phyloP scores from a whole-genome alignment of 345 rosid species.

The Lenwebbia sp. region DNA sequence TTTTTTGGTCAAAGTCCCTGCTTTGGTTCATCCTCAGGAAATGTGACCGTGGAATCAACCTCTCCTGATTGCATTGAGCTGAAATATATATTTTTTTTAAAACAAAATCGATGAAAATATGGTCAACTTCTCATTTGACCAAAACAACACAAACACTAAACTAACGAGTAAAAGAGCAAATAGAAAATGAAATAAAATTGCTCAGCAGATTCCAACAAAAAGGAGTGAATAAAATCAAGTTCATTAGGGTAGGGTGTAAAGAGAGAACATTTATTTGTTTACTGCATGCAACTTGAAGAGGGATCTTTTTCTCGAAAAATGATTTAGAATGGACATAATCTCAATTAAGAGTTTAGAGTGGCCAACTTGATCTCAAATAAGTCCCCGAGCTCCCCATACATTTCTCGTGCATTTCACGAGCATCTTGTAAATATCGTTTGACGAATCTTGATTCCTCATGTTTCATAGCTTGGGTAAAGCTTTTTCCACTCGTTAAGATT shows the following conservation, averaged over 20 bases:
- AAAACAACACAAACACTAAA: not conserved
- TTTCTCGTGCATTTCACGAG: not conserved
- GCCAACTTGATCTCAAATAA: not conserved
- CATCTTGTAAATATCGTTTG: too few species aligned
- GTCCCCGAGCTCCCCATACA: not conserved
- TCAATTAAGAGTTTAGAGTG: not conserved
- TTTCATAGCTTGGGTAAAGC: too few species aligned
- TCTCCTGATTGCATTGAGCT: slow-evolving; percentile 24
- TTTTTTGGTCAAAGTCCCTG: not conserved
- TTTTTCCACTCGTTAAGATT: too few species aligned
- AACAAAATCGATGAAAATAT: not conserved
- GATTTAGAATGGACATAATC: too few species aligned
- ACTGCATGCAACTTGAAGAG: not conserved
- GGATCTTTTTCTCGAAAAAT: too few species aligned
- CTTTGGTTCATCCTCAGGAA: slow-evolving; percentile 5
- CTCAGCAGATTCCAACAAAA: not conserved
- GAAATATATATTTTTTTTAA: too few species aligned
- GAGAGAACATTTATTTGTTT: not conserved
- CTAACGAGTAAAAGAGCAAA: not conserved
- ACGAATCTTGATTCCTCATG: too few species aligned
- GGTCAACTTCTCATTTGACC: not conserved
- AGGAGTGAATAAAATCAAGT: not conserved
- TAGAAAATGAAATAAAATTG: not conserved
- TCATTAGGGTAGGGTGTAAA: not conserved
- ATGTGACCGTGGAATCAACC: slow-evolving; percentile 20